A percentile compares a stretch with the other conserved stretches of the same genome.
Evolutionary conservation across 192 early-diverging fungal species (phyloP).

Genomic region (Linnemannia schmuckeri): DNA sequence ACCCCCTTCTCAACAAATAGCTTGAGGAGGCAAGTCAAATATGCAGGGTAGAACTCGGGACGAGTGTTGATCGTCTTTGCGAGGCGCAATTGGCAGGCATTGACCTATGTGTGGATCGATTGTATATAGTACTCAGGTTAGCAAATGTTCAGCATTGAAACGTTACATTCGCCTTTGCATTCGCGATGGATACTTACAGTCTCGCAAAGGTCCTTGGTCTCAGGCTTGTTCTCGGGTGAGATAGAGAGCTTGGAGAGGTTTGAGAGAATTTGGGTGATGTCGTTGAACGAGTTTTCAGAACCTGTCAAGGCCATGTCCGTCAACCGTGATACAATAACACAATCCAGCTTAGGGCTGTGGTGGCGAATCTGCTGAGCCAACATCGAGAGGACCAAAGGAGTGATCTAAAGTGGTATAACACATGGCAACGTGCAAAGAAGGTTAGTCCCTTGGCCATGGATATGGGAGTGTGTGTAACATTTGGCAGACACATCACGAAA

Average conservation of each 20-base stretch:
- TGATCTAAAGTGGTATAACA: conserved; percentile 58
- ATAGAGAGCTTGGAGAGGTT: conserved; percentile 61
- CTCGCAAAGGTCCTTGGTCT: conserved; percentile 56
- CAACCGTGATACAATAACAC: conserved; percentile 67
- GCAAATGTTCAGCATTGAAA: background rate
- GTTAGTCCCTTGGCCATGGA: background rate
- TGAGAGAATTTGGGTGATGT: conserved; percentile 69
- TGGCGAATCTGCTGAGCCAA: conserved; percentile 73
- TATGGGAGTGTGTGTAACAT: background rate
- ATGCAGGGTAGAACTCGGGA: conserved; percentile 69
- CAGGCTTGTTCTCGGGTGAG: conserved; percentile 59
- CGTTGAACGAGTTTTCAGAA: conserved; percentile 65
- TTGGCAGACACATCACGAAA: background rate
- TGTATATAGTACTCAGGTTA: background rate
- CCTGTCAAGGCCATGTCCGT: conserved; percentile 74
- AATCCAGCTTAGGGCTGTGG: conserved; percentile 60
- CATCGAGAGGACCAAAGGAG: conserved; percentile 72
- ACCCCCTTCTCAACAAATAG: conserved; percentile 75
- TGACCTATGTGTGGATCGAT: conserved; percentile 45
- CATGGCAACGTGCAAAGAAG: background rate
- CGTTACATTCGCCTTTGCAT: background rate
- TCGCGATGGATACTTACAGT: conserved; percentile 55
- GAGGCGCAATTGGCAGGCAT: conserved; percentile 59
- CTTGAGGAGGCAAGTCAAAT: conserved; percentile 64
- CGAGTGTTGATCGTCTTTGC: conserved; percentile 61